Evolutionary conservation across 2,329 filamentous ascomycete genomes (phyloP).

Genomic region (Colletotrichum musae): DNA sequence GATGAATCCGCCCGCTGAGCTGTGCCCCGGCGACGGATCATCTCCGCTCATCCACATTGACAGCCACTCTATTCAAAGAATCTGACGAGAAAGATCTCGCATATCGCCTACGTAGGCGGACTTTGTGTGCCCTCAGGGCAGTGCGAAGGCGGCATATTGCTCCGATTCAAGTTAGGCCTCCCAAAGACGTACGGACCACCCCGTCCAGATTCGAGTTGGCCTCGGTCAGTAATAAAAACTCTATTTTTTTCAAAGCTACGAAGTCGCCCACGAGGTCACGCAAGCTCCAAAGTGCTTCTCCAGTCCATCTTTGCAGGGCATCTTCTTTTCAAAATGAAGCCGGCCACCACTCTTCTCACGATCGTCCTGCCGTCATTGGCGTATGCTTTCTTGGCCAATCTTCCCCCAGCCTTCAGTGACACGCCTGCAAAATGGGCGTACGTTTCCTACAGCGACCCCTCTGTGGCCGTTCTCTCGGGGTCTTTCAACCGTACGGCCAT

Average conservation of each 20-base stretch:
- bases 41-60: conserved; percentile 10
- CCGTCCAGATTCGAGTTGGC: too few species aligned
- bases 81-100: too few species aligned
- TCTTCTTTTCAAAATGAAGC: not conserved
- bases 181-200: too few species aligned
- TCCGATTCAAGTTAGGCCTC: not conserved
- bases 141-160: too few species aligned
- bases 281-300: not conserved
- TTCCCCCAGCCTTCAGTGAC: conserved; percentile 2
- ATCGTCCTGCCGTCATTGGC: not conserved
- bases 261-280: too few species aligned
- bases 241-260: too few species aligned
- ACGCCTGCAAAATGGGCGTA: conserved; percentile 10
- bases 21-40: conserved; percentile 1
- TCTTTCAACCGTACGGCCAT: conserved; percentile 9
- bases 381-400: conserved; percentile 2
- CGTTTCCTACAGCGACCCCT: conserved; percentile 9
- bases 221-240: too few species aligned
- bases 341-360: not conserved
- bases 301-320: not conserved
- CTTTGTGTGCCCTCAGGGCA: too few species aligned
- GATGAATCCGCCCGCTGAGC: not conserved
- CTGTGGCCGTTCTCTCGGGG: conserved; percentile 10
- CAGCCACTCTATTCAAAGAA: not conserved
- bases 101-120: too few species aligned